Base-by-base conservation (phyloP, 352 stramenopile genomes). In the Phytopythium helicoides region DNA sequence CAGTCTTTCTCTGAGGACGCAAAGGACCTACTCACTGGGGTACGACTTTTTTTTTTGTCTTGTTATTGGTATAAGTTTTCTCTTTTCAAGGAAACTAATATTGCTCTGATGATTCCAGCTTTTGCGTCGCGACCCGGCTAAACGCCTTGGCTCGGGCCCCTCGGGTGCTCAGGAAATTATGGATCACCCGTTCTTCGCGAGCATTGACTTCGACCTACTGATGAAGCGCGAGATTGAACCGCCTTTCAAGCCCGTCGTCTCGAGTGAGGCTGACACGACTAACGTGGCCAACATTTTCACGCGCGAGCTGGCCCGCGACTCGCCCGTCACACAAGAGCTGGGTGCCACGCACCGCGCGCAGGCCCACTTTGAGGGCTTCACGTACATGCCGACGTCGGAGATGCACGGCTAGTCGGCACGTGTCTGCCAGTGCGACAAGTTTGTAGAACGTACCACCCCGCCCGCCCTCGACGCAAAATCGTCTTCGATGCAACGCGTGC, bases 341-440 rank as follows among this genome's bases (percentile, higher is more conserved):
- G 83, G 83, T 38, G 85, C 82, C 9, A 94, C 86, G 40, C 83
- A 94, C 60, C 70, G 73, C 45, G 86, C 89, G 1, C 73, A 94
- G 54, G 77, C 86, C 11, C 82, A 97, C 64, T 98, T 98, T 58
- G 86, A 97, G 54, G 88, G 81, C 23, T 98, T 98, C 60, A 98
- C 93, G 16, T 98, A 96, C 73, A 92, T 92, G 74, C 85, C 85
- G 3, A 68, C 71, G 38, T 77, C 68, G 56, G 68, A 84, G 57
- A 58, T 91, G 62, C 73, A 54, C 62, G 58, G 71, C 54, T 60
- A 53, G 36, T 47, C 36, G 42, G 18, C 15, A n/a, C 36, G 18
- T 18, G 36, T 21, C 36, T n/a, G 18, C 36, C 15, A 21, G 15
- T n/a, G 15, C 15, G 15, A 41, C 15, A 7, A 53, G 12, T 33